Evolutionary conservation across 495 filamentous ascomycete genomes (phyloP).

Genomic region (Achaetomiella virescens): DNA sequence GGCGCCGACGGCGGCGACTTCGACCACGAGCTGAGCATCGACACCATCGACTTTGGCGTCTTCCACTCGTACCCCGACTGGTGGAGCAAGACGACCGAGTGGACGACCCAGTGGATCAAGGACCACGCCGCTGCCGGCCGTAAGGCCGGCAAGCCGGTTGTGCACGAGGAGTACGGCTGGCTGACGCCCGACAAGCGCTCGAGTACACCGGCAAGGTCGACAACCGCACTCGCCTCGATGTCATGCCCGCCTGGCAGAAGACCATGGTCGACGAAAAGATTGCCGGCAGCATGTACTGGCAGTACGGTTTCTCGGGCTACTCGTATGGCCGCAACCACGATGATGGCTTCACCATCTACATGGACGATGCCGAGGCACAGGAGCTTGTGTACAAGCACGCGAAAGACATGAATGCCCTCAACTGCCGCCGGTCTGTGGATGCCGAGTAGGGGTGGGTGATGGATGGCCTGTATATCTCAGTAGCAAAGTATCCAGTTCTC

Average conservation of each 20-base stretch:
- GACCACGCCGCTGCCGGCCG: slow-evolving; percentile 53
- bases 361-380: slow-evolving; percentile 36
- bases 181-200: slow-evolving; percentile 37
- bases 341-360: slow-evolving; percentile 51
- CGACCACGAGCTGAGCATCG: slow-evolving; percentile 49
- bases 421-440: slow-evolving; percentile 5
- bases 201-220: slow-evolving; percentile 25
- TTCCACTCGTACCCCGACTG: slow-evolving; percentile 60
- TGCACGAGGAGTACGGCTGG: slow-evolving; percentile 64
- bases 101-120: slow-evolving; percentile 53
- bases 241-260: slow-evolving; percentile 54
- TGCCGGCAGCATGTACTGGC: slow-evolving; percentile 58
- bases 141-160: slow-evolving; percentile 56
- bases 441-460: background rate
- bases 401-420: slow-evolving; percentile 23
- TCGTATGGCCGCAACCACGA: slow-evolving; percentile 51
- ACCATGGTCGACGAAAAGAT: slow-evolving; percentile 47
- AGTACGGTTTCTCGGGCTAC: slow-evolving; percentile 52
- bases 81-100: slow-evolving; percentile 36
- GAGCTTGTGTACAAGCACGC: slow-evolving; percentile 32
- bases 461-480: too few species aligned
- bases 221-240: slow-evolving; percentile 36
- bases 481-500: too few species aligned
- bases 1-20: slow-evolving; percentile 60
- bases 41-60: slow-evolving; percentile 59